A percentile compares a stretch with the other conserved stretches of the same genome.
These are phyloP conservation scores for Umbelopsis sp. DNA, from an alignment of 192 early-diverging fungal species.

Conservation along the genomic window DNA sequence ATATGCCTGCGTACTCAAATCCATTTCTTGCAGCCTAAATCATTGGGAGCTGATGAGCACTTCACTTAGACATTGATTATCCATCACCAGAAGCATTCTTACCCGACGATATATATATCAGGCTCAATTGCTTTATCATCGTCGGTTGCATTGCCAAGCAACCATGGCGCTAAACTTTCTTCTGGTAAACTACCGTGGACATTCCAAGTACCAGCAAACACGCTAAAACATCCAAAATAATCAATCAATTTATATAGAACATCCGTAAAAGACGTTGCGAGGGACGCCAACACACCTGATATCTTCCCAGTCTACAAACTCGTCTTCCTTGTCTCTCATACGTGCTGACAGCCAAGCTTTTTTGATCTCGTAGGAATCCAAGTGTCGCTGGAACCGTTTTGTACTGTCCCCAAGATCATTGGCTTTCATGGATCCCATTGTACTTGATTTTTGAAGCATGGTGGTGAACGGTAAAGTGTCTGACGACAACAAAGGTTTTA, in stretches of 20 bases:
- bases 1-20: conserved; percentile 84
- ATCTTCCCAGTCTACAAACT: conserved; percentile 42
- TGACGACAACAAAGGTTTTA: neutral
- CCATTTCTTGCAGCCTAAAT: conserved; percentile 89
- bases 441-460: neutral
- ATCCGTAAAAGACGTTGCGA: neutral
- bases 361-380: conserved; percentile 2
- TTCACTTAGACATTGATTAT: neutral
- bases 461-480: neutral
- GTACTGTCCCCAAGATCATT: neutral
- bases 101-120: conserved; percentile 78
- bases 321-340: conserved; percentile 40
- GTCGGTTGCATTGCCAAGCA: conserved; percentile 47
- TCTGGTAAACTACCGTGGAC: conserved; percentile 77
- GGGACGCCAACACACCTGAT: conserved; percentile 22
- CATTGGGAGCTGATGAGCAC: conserved; percentile 1
- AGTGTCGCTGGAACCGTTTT: neutral
- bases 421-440: neutral
- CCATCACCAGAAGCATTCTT: conserved; percentile 18
- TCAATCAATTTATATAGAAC: neutral
- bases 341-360: conserved; percentile 35
- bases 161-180: conserved; percentile 65
- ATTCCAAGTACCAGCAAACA: conserved; percentile 91
- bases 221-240: conserved; percentile 30
- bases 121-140: conserved; percentile 46